phyloP scores from a whole-genome alignment of 2,329 filamentous ascomycete genomes.

The Hypoxylon rubiginosum region DNA sequence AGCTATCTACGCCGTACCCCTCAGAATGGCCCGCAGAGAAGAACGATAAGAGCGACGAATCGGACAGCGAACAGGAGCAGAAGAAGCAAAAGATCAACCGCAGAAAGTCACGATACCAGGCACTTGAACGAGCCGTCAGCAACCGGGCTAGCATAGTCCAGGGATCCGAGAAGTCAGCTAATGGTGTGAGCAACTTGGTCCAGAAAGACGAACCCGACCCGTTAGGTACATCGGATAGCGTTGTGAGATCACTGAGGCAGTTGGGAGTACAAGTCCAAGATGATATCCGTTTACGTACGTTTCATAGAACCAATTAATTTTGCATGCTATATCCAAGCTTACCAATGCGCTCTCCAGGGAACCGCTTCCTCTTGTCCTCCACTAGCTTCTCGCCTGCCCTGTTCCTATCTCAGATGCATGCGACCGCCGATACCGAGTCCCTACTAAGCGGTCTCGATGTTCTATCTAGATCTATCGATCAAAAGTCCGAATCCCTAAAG shows the following conservation, averaged over 20 bases:
- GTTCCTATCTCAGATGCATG: slow-evolving; percentile 93
- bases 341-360: slow-evolving; percentile 65
- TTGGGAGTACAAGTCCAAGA: slow-evolving; percentile 87
- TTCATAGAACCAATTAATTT: slow-evolving; percentile 29
- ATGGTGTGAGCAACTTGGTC: slow-evolving; percentile 80
- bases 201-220: slow-evolving; percentile 95
- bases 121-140: slow-evolving; percentile 81
- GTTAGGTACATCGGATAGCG: slow-evolving; percentile 87
- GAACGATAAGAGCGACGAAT: slow-evolving; percentile 71
- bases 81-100: slow-evolving; percentile 65
- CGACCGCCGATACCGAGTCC: slow-evolving; percentile 83
- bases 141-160: slow-evolving; percentile 75
- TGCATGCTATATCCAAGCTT: slow-evolving; percentile 23
- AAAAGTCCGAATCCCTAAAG: slow-evolving; percentile 97
- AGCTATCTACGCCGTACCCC: slow-evolving; percentile 82
- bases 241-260: slow-evolving; percentile 82
- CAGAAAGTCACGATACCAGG: slow-evolving; percentile 85
- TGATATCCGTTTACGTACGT: slow-evolving; percentile 80
- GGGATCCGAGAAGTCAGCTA: slow-evolving; percentile 75
- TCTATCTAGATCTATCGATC: slow-evolving; percentile 91
- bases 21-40: slow-evolving; percentile 88
- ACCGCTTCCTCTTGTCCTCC: slow-evolving; percentile 94
- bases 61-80: slow-evolving; percentile 70
- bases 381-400: slow-evolving; percentile 94
- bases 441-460: slow-evolving; percentile 86